Base-by-base conservation (phyloP, 495 filamentous ascomycete genomes). In the Talaromyces stipitatus region DNA sequence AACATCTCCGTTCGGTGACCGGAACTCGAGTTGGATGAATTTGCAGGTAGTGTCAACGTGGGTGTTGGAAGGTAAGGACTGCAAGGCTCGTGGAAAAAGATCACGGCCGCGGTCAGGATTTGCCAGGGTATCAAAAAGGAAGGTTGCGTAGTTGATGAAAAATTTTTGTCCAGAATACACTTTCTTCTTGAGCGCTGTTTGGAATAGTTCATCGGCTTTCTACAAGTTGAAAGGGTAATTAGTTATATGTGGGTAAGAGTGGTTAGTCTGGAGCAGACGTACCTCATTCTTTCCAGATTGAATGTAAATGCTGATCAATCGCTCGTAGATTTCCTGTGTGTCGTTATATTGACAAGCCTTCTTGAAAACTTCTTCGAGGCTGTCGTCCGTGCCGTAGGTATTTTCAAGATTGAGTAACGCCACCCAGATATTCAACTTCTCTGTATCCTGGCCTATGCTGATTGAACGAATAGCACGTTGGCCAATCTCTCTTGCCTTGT, bases 271-370 rank as follows among this genome's bases (percentile, higher is more conserved):
- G 24, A 48, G 18, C 12, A 53, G 18, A 66, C 69, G 60, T 76
- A 81, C 79, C 70, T 82, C 74, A 61, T 85, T 78, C 76, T 95
- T 95, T 56, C 84, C 85, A 46, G 90, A 89, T 63, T 94, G 89
- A 64, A 97, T 94, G 72, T 91, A 95, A 68, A 96, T 97, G 70
- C 89, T 96, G 24, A 88, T 85, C 61, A 97, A 76, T 28, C 88
- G 86, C 71, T 96, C 88, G 65, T 96, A 87, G 60, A 97, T 88
- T 62, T 94, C 90, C 55, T 91, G 85, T 22, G 89, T 79, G 62
- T 98, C 92, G 62, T 96, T 96, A 74, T 91, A 92, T 64, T 92
- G 88, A 72, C 92, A 96, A 3, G 94, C 94, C 48, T 89, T 85
- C 75, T 88, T 90, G 78, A 98, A 97, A 50, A 89, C 83, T 28